Evolutionary conservation across 176 grass and related monocot genomes (phyloP), one percentile per base, ranked within the genome.

Genomic region (Musa troglodytarum): DNA sequence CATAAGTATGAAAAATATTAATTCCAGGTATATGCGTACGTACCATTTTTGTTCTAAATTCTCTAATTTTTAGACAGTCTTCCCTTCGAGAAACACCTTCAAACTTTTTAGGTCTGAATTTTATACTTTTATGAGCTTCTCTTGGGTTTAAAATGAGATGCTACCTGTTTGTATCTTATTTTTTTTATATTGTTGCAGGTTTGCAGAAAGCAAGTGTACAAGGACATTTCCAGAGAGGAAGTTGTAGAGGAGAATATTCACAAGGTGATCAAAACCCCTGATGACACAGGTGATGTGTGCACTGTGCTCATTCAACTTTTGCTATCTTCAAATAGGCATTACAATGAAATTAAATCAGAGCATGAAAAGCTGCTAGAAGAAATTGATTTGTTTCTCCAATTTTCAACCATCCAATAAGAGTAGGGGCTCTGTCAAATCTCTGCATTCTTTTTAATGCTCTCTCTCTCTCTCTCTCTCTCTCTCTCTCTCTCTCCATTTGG

Each of bases 351-450:
- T 64, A 52, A 76, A 74, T 54, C 20, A 50, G 83, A 89, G 84
- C 84, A 87, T 72, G 80, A 88, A 78, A 87, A 53, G 14, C 82
- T 91, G 1, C 73, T 93, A 55, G 78, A 80, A 68, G 88, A 90
- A 77, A 87, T 93, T 20, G 90, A 98, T 75, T 52, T 90, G 50
- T 98, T 98, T 77, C 84, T 89, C 77, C 90, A 89, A 70, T 20
- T 50, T 70, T 70, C 68, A 20, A 50, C 68, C 15, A 21, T 17
- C 11, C 17, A 65, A 65, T 1, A 26, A 19, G 17, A 65, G 9
- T 28, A 65, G 22, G 10, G 23, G 24, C 10, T 26, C 34, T 43
- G 34, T 43, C 34, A 43, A 43, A 43, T 43, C 34, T 43, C 34
- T 43, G 34, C 6, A 43, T 43, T 0, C 3, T 6, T 43, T 43